Evolutionary conservation across 2,329 filamentous ascomycete species (phyloP).

Genomic region (Aspergillus aculeatinus): DNA sequence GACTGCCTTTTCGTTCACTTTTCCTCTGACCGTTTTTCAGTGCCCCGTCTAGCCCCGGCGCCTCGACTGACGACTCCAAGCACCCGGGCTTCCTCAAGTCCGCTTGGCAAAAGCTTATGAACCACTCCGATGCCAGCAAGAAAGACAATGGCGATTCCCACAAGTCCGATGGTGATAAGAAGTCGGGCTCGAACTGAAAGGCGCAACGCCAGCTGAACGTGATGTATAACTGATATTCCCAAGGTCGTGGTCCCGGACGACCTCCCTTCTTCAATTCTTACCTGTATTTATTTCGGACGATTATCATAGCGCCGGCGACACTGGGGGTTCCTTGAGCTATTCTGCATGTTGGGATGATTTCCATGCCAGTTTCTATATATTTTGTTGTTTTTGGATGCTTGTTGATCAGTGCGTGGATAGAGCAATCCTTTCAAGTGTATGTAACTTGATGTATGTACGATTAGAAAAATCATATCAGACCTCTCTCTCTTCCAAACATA

Average conservation of each 20-base stretch:
- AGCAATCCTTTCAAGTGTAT: constrained; percentile 3
- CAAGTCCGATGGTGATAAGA: constrained; percentile 28
- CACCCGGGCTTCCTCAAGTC: constrained; percentile 90
- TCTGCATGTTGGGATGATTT: constrained; percentile 17
- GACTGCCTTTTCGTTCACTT: background rate
- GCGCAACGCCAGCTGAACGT: background rate
- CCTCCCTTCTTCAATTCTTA: constrained; percentile 23
- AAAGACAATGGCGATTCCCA: constrained; percentile 27
- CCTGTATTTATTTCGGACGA: constrained; percentile 32
- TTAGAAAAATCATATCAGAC: constrained; percentile 9
- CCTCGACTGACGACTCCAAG: constrained; percentile 57
- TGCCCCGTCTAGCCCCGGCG: constrained; percentile 22
- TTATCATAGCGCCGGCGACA: constrained; percentile 43
- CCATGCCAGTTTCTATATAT: constrained; percentile 13
- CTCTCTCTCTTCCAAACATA: constrained; percentile 14
- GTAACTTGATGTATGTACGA: constrained; percentile 14
- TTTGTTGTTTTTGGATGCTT: constrained; percentile 4
- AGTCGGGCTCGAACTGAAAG: constrained; percentile 39
- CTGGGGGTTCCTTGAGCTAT: constrained; percentile 23
- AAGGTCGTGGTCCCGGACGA: constrained; percentile 17
- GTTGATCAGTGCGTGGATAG: background rate
- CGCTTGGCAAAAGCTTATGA: constrained; percentile 89
- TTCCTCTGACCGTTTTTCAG: constrained; percentile 15
- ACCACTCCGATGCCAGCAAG: constrained; percentile 52
- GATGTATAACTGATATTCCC: constrained; percentile 21